Evolutionary conservation across 2,329 filamentous ascomycete species (phyloP), one percentile per base, ranked within the genome.

Genomic region (Xylaria sp.): DNA sequence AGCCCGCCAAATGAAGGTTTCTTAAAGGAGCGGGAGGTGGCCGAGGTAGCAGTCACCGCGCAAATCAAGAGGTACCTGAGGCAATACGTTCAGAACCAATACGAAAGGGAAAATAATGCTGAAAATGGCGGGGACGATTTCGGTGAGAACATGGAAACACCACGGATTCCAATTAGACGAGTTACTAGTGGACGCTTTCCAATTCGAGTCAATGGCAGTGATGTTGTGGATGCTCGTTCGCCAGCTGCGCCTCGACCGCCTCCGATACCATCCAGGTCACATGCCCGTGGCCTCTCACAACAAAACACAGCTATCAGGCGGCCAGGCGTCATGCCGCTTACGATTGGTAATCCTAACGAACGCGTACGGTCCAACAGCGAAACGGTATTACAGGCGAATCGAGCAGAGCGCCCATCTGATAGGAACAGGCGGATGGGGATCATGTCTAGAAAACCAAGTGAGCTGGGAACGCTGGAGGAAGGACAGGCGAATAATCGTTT

Each of bases 121-220:
- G 88, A 90, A 67, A 85, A 85, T 33, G 85, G 84, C 1, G 85
- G 84, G 9, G 88, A 91, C 68, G 88, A 90, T 72, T 86, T 82
- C 11, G 92, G 90, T 72, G 94, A 97, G 76, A 90, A 88, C 48
- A 88, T 89, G 20, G 94, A 97, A 77, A 94, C 92, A 0, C 94
- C 93, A 9, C 91, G 93, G 38, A 89, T 91, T 64, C 87, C 86
- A 1, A 80, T 88, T 69, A 90, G 88, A 77, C 86, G 89, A 66
- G 87, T 86, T 44, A 84, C 87, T 59, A 90, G 89, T 73, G 89
- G 89, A 26, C 85, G 89, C 15, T 91, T 91, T 72, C 89, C 89
- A 1, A 88, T 91, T 75, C 90, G 90, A 74, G 91, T 93, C 60
- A 93, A 92, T 77, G 90, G 91, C 17, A 86, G 89, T 58, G 93